These are phyloP conservation scores for Heritiera fomes DNA, from an alignment of 345 rosid species.

Conservation along the genomic window DNA sequence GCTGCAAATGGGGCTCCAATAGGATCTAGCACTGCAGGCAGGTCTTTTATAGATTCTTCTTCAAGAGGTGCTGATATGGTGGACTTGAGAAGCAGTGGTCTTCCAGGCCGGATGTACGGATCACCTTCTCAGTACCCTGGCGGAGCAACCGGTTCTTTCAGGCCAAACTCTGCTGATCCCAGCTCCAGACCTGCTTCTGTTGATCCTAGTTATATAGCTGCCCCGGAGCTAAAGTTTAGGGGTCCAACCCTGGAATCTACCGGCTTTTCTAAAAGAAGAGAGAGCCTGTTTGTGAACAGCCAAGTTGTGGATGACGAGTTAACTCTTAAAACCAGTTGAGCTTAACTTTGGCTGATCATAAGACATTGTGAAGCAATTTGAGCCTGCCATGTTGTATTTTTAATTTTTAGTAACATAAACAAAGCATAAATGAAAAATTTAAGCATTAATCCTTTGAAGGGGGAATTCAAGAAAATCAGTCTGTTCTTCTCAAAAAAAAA, in stretches of 20 bases:
- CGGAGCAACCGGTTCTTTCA: constrained; percentile 56
- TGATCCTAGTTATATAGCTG: constrained; percentile 54
- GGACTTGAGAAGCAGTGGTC: constrained; percentile 52
- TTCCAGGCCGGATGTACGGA: constrained; percentile 54
- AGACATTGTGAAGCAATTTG: constrained; percentile 18
- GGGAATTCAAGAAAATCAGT: background rate
- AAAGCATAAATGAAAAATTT: constrained; percentile 22
- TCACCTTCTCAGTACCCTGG: constrained; percentile 67
- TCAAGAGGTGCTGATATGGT: constrained; percentile 50
- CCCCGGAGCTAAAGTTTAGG: constrained; percentile 58
- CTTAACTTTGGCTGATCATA: constrained; percentile 5
- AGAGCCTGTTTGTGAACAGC: constrained; percentile 48
- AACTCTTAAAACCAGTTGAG: constrained; percentile 23
- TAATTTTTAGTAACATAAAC: constrained; percentile 10
- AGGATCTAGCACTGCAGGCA: constrained; percentile 49
- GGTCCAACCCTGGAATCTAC: constrained; percentile 56
- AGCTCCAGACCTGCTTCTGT: constrained; percentile 53
- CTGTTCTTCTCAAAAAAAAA: background rate
- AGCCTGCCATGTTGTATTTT: constrained; percentile 29
- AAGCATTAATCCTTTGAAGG: background rate
- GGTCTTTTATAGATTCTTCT: constrained; percentile 54
- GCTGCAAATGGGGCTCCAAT: constrained; percentile 47
- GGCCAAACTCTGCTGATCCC: constrained; percentile 53
- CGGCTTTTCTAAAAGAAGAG: constrained; percentile 65
- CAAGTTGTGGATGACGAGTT: constrained; percentile 59